phyloP scores from a whole-genome alignment of 805 yeast species.

The Candida xiaguanensis region DNA sequence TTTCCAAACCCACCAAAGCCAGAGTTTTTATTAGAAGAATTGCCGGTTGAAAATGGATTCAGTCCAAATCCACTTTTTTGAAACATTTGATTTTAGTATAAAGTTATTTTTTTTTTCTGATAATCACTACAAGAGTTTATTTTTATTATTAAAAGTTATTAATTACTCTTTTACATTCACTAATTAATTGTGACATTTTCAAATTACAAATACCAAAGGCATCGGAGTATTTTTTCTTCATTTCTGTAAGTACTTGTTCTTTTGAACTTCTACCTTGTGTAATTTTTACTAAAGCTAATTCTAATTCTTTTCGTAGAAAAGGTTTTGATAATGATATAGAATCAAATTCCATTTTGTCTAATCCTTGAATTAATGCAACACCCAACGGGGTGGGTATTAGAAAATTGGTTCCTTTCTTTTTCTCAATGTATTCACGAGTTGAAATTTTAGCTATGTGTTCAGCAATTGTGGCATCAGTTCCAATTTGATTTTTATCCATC shows the following conservation, averaged over 20 bases:
- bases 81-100: constrained; percentile 6
- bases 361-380: constrained; percentile 82
- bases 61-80: constrained; percentile 12
- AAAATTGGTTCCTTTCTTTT: constrained; percentile 37
- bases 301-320: constrained; percentile 73
- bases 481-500: constrained; percentile 97
- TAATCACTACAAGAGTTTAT: no score
- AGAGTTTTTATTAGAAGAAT: constrained; percentile 4
- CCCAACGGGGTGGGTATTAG: constrained; percentile 83
- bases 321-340: constrained; percentile 70
- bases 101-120: not conserved
- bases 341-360: constrained; percentile 74
- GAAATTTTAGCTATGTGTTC: constrained; percentile 88
- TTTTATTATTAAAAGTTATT: no score
- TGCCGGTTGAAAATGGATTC: constrained; percentile 10
- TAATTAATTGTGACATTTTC: constrained; percentile 34
- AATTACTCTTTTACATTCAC: constrained; percentile 15
- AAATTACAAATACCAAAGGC: constrained; percentile 52
- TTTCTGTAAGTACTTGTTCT: constrained; percentile 49
- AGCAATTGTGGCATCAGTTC: constrained; percentile 98
- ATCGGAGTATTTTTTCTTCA: constrained; percentile 16
- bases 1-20: constrained; percentile 11
- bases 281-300: constrained; percentile 59
- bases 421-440: constrained; percentile 61
- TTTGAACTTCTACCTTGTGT: constrained; percentile 60